Evolutionary conservation across 2,329 filamentous ascomycete genomes (phyloP), one percentile per base, ranked within the genome.

Genomic region (Scytalidium lignicola): DNA sequence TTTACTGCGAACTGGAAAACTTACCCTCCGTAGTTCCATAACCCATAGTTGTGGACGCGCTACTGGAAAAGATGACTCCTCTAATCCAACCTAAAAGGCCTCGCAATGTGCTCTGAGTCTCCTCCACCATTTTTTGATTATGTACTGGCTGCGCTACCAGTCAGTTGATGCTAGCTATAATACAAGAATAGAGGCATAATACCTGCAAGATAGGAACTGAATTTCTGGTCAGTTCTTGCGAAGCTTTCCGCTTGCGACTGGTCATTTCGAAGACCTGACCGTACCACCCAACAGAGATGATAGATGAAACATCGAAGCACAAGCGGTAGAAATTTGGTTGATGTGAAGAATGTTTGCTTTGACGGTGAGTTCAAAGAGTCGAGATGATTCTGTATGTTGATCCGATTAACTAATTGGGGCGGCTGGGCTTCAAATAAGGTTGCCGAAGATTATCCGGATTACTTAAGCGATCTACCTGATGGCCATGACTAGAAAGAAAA

Each of bases 201-300:
- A 54, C 52, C 53, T 58, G 47, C n/a, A 48, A 26, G 13, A 51
- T 32, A 15, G 41, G 29, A 17, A 52, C 41, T 10, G 54, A 53
- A 40, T 53, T 51, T 15, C 51, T 46, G 18, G 50, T 57, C 45
- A 58, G 51, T 48, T 61, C 47, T 26, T 56, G 46, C 12, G 45
- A 29, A 22, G 60, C 58, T 53, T 57, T 61, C 37, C 60, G 52
- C 49, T 62, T 62, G 42, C 44, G 50, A 13, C 43, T 21, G 44
- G 46, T 53, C 58, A 60, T 60, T 46, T 55, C 49, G 51, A 47
- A 19, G 43, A 50, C 22, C 40, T 17, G 39, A 32, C 41, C 50
- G 44, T 32, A 48, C 43, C 39, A 37, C 8, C 32, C 15, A 37
- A 9, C 15, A n/a, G 5, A 15, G 15, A 13, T n/a, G 15, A 37